These are phyloP conservation scores for Mycena galopus DNA, from an alignment of 768 basidiomycete species.

Conservation along the genomic window DNA sequence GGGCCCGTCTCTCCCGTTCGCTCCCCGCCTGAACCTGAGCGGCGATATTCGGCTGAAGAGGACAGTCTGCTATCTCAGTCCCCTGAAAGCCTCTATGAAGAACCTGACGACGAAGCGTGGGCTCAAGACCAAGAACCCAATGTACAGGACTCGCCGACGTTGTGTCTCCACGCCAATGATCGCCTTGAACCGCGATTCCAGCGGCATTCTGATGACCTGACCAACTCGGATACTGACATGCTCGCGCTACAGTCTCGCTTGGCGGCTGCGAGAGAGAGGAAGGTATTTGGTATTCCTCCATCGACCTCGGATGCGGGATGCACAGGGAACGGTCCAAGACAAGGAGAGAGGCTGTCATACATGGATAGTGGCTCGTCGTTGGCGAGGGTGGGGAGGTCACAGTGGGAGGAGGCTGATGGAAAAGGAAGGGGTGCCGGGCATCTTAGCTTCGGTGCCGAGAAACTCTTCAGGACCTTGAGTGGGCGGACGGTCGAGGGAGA, in stretches of 20 bases:
- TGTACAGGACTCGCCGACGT: neutral
- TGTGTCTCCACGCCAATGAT: conserved; percentile 11
- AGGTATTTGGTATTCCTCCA: conserved; percentile 65
- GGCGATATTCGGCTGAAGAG: conserved; percentile 10
- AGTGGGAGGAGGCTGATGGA: conserved; percentile 50
- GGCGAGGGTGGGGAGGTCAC: conserved; percentile 53
- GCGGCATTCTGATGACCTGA: conserved; percentile 40
- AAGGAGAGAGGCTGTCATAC: conserved; percentile 46
- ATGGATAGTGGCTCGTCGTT: conserved; percentile 64
- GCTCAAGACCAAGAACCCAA: neutral
- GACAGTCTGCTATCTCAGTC: conserved; percentile 15
- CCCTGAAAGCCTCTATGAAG: conserved; percentile 34
- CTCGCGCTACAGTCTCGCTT: conserved; percentile 43
- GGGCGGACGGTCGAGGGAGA: conserved; percentile 37
- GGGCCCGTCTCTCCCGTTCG: conserved; percentile 2
- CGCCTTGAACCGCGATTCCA: conserved; percentile 7
- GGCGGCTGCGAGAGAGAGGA: conserved; percentile 60
- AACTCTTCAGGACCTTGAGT: conserved; percentile 58
- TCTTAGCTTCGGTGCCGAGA: conserved; percentile 63
- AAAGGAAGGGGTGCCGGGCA: conserved; percentile 31
- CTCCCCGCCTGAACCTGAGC: neutral
- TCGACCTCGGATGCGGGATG: conserved; percentile 55
- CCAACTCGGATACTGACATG: conserved; percentile 38
- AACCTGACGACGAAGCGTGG: conserved; percentile 25
- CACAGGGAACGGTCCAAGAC: conserved; percentile 25